Base-by-base conservation (phyloP, 2,329 filamentous ascomycete genomes). In the Aspergillus ibericus region DNA sequence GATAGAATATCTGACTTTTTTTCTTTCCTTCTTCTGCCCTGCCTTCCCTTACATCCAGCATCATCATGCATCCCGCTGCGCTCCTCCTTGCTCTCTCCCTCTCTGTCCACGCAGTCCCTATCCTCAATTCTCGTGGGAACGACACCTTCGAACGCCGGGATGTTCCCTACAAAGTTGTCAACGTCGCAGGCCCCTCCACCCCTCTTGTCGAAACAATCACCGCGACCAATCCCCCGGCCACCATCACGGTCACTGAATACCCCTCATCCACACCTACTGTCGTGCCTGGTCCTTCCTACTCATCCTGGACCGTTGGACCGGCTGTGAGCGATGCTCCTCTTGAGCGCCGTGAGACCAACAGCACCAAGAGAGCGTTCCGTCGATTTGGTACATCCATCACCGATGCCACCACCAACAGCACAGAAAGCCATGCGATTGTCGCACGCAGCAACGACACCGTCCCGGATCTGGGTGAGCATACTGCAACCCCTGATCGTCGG, bases 51-150 rank as follows among this genome's bases (percentile, higher is more conserved):
- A 60, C 46, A 15, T 50, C 51, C 53, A 38, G 51, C 22, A 47
- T 25, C 42, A 68, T 48, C 20, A 75, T 75, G 73, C 67, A 69
- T 63, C 64, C 72, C 65, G 65, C 65, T 16, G 56, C 67, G 15
- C 59, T 68, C 15, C 53, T 74, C 9, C 29, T 72, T 16, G 64
- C 66, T 29, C 59, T 75, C 51, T 69, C 70, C 25, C 64, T 71
- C 9, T 54, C 72, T 40, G 61, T 68, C 32, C 68, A 68, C 13
- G 71, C 71, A 29, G 64, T 70, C 1, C 72, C 72, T 22, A 48
- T 75, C 16, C 38, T 66, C 56, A 62, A 60, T 32, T 53, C 57
- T 7, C 64, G 63, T 15, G 40, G 44, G 29, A 65, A 65, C 13
- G 60, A 67, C 16, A 66, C 67, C 34, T 44, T 70, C 22, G 58